A percentile compares a stretch with the other conserved stretches of the same genome.
These are phyloP conservation scores for Aureobasidium sp. DNA, from an alignment of 2,329 filamentous ascomycete species.

Conservation along the genomic window DNA sequence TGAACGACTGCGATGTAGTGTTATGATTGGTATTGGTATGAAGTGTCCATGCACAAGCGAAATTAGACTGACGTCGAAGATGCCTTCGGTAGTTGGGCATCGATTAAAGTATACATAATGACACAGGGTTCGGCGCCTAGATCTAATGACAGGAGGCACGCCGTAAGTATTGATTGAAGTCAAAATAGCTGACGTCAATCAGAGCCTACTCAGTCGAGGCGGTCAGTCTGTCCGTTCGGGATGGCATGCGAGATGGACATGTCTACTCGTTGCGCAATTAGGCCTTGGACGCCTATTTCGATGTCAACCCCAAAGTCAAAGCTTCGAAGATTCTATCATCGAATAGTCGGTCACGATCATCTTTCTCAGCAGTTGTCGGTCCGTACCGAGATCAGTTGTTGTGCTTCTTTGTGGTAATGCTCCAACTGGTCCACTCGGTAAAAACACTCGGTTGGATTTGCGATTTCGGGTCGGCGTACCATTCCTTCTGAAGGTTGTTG, in stretches of 20 bases:
- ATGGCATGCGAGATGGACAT: background rate
- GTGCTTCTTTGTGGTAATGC: constrained; percentile 26
- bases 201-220: background rate
- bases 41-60: constrained; percentile 9
- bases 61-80: constrained; percentile 3
- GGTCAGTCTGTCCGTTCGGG: background rate
- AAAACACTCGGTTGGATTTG: constrained; percentile 39
- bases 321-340: background rate
- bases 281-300: constrained; percentile 12
- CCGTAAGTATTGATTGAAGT: background rate
- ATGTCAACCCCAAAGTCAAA: background rate
- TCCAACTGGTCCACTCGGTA: constrained; percentile 43
- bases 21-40: constrained; percentile 12
- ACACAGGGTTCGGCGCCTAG: background rate
- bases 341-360: background rate
- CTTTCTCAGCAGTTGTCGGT: constrained; percentile 8
- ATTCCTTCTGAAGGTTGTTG: constrained; percentile 37
- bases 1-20: constrained; percentile 8
- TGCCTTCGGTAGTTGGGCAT: background rate
- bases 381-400: constrained; percentile 10
- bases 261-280: background rate
- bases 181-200: constrained; percentile 3
- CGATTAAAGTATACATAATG: constrained; percentile 7
- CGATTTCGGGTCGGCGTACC: constrained; percentile 36
- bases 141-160: constrained; percentile 2